Conservation (phyloP, 441 rosid genomes). For the Pelargonium citronellum region DNA sequence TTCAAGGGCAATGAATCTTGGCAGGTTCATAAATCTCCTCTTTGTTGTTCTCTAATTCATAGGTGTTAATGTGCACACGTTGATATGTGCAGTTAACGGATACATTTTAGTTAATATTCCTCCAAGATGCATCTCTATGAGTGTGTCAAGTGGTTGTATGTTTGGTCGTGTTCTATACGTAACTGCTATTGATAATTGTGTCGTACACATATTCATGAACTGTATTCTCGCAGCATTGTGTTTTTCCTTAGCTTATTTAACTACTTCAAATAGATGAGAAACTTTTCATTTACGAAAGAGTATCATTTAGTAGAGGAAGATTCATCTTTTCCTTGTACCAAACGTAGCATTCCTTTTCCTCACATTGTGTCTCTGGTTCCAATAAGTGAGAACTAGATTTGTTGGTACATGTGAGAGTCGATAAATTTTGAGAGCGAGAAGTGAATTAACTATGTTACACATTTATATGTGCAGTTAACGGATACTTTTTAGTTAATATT, state of each 20-base stretch:
- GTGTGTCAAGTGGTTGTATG: neutral
- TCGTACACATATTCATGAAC: no score
- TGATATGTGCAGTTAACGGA: neutral
- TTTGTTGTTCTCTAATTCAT: neutral
- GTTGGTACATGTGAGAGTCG: neutral
- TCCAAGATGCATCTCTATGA: neutral
- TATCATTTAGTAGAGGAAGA: neutral
- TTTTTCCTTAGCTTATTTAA: no score
- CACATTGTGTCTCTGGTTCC: neutral
- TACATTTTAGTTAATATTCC: neutral
- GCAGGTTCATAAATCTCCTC: conserved; percentile 43
- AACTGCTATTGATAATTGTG: no score
- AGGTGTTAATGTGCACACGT: neutral
- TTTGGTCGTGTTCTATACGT: neutral
- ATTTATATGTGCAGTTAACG: no score
- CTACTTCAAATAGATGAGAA: neutral
- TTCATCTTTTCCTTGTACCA: neutral
- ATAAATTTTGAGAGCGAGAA: no score
- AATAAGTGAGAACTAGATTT: neutral
- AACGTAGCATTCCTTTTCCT: neutral
- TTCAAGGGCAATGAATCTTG: conserved; percentile 83
- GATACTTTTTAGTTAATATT: no score
- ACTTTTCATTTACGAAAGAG: neutral
- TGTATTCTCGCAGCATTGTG: no score
- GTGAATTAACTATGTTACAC: no score